These are phyloP conservation scores for Erigeron canadensis DNA, from an alignment of 129 eudicot genomes.

Conservation along the genomic window DNA sequence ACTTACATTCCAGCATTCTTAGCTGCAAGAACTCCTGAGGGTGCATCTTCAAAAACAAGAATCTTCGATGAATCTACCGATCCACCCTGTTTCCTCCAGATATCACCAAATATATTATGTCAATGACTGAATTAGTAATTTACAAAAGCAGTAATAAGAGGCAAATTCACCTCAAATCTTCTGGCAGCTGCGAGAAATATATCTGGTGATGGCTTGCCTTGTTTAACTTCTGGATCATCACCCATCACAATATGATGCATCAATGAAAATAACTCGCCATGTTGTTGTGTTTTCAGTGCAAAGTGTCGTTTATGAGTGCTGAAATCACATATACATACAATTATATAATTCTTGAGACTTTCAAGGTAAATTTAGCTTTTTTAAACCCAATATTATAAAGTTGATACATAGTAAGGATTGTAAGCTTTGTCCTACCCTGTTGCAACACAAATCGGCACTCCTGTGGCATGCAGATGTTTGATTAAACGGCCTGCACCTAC, in stretches of 20 bases:
- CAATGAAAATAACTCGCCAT: conserved; percentile 75
- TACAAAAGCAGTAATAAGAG: not conserved
- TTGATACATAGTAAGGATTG: not conserved
- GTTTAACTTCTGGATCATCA: conserved; percentile 97
- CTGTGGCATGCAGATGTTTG: conserved; percentile 68
- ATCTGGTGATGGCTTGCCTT: conserved; percentile 98
- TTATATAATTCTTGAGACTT: conserved; percentile 13
- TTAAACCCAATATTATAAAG: not conserved
- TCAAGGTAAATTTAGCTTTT: not conserved
- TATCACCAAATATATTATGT: not conserved
- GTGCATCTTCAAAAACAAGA: conserved; percentile 98
- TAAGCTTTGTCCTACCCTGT: conserved; percentile 62
- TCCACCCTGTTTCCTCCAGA: conserved; percentile 62
- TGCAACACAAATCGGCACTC: conserved; percentile 89
- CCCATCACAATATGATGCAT: conserved; percentile 97
- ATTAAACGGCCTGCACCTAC: conserved; percentile 81
- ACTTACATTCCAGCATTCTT: conserved; percentile 99
- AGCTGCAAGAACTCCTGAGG: conserved; percentile 91
- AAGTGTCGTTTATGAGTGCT: conserved; percentile 82
- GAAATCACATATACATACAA: conserved; percentile 19
- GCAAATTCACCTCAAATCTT: conserved; percentile 78
- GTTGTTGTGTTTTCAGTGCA: conserved; percentile 84
- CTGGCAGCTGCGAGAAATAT: conserved; percentile 84
- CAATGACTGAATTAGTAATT: not conserved
- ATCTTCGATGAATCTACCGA: conserved; percentile 57